Percentiles rank a stretch among this genome's conserved stretches.
phyloP scores from a whole-genome alignment of 1,139 yeast species.

The Kodamaea ohmeri region DNA sequence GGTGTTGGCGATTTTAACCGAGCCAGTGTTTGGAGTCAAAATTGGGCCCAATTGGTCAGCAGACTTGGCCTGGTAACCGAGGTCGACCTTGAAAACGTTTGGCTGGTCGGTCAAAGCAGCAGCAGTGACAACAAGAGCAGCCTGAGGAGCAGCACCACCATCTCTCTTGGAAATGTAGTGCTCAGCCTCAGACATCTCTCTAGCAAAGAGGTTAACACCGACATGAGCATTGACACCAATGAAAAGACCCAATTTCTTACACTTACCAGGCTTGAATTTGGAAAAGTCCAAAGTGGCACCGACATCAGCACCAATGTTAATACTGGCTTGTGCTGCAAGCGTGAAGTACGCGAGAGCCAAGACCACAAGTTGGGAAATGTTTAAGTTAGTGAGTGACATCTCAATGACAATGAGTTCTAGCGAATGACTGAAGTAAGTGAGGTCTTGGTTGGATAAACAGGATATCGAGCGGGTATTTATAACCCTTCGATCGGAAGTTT shows the following conservation, averaged over 20 bases:
- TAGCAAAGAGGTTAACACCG: conserved; percentile 4
- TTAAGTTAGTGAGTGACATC: neutral
- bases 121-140: conserved; percentile 1
- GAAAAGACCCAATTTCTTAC: conserved; percentile 5
- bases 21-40: conserved; percentile 16
- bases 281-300: conserved; percentile 1
- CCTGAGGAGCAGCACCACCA: conserved; percentile 4
- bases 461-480: neutral
- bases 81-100: conserved; percentile 19
- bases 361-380: conserved; percentile 1
- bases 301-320: neutral
- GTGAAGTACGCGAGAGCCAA: conserved; percentile 3
- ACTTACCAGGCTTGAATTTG: neutral
- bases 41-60: conserved; percentile 16
- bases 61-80: conserved; percentile 22
- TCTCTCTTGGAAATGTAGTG: conserved; percentile 27
- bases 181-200: conserved; percentile 19
- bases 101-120: neutral
- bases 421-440: conserved; percentile 3
- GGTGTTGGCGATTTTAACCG: conserved; percentile 19
- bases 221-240: conserved; percentile 5
- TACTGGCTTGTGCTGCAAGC: neutral
- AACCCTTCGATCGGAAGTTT: no score
- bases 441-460: neutral
- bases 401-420: neutral